Evolutionary conservation across 306 rosid species (phyloP).

Genomic region (Arachis hypogaea): DNA sequence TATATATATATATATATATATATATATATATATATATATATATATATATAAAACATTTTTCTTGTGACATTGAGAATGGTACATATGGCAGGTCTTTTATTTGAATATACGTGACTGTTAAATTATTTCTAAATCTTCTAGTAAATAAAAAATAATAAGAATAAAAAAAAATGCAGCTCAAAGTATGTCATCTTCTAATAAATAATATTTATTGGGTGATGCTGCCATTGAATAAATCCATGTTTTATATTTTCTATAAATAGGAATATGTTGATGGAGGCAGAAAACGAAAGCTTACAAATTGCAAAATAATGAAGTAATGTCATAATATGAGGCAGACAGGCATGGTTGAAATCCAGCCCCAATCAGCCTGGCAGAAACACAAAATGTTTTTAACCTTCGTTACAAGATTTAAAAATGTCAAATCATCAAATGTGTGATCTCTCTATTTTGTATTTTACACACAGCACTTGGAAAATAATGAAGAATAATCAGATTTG

Average conservation of each 20-base stretch:
- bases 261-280: background rate
- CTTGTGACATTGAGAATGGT: constrained; percentile 14
- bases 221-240: background rate
- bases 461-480: background rate
- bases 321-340: constrained; percentile 7
- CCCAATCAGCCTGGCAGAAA: constrained; percentile 16
- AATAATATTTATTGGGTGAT: background rate
- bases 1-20: too few species aligned
- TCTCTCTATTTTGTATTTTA: constrained; percentile 10
- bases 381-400: constrained; percentile 19
- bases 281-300: background rate
- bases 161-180: background rate
- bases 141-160: background rate
- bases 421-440: too few species aligned
- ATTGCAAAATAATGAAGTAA: background rate
- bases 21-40: too few species aligned
- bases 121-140: background rate
- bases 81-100: background rate
- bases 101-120: background rate
- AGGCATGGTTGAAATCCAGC: constrained; percentile 13
- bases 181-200: background rate
- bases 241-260: background rate
- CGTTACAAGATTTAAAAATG: constrained; percentile 10
- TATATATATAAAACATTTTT: background rate
- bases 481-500: constrained; percentile 12